A percentile compares a stretch with the other conserved stretches of the same genome.
These are phyloP conservation scores for Nevesoporus exiguus DNA, from an alignment of 768 basidiomycete species.

Conservation along the genomic window DNA sequence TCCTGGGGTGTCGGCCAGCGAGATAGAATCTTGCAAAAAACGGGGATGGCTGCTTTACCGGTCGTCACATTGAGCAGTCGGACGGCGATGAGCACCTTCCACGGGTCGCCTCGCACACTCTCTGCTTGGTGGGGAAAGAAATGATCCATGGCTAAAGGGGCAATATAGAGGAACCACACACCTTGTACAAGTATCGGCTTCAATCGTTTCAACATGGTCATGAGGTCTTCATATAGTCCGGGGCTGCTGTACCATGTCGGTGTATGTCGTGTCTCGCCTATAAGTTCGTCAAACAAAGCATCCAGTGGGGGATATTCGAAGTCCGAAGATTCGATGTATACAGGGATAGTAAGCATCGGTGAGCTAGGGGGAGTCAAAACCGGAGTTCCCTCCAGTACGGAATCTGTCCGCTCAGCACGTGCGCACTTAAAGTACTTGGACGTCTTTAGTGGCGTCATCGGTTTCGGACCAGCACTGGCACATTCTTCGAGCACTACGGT, in stretches of 20 bases:
- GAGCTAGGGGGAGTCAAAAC: constrained; percentile 1
- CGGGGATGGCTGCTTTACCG: constrained; percentile 59
- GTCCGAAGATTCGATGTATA: constrained; percentile 5
- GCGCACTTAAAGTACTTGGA: constrained; percentile 21
- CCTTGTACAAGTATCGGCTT: constrained; percentile 33
- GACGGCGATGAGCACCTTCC: constrained; percentile 67
- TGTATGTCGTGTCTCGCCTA: neutral
- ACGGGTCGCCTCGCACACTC: constrained; percentile 51
- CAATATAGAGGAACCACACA: constrained; percentile 4
- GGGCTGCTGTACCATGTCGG: neutral
- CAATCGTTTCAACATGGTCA: constrained; percentile 26
- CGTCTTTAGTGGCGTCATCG: neutral
- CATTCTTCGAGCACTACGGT: neutral
- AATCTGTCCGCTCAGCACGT: neutral
- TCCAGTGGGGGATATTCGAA: neutral
- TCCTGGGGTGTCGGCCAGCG: constrained; percentile 57
- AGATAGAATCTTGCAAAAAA: constrained; percentile 55
- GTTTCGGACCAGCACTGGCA: neutral
- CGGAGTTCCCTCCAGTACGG: neutral
- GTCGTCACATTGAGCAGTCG: constrained; percentile 69
- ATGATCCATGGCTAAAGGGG: neutral
- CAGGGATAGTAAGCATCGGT: constrained; percentile 3
- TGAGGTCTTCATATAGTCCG: constrained; percentile 20
- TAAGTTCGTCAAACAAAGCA: neutral
- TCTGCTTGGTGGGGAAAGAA: constrained; percentile 33